Evolutionary conservation across 202 grass and related monocot species (phyloP), one percentile per base, ranked within the genome.

Genomic region (Cymbopogon flexuosus): DNA sequence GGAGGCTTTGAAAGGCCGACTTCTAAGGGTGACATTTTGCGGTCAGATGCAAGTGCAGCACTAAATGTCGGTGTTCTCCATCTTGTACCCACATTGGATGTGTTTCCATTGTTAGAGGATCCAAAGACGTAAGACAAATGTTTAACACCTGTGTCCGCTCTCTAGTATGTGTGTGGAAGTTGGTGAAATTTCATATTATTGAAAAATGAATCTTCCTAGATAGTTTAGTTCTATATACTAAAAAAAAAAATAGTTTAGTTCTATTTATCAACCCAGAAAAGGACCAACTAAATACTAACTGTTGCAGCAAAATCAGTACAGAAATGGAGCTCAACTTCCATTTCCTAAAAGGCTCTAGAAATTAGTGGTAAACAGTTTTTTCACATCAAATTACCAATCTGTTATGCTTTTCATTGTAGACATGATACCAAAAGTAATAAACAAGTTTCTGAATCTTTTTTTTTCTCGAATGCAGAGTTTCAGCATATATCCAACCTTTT

Each of bases 1-100:
- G 95, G 95, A 89, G 95, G 95, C 16, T 98, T 98, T 86, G 95
- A 98, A 59, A 83, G 95, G 79, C 95, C 95, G 37, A 93, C 86
- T 68, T 87, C 95, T 27, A 92, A 90, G 85, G 95, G 95, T 3
- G 86, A 79, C 47, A 89, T 87, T 80, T 94, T 98, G 76, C 90
- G 92, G 31, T 94, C 95, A 79, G 95, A 98, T 88, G 85, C 95
- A 79, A 98, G 95, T 86, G 92, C 92, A 73, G 79, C 91, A 62
- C 60, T 98, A 73, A 98, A 89, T 91, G 81, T 98, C 67, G 95
- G 95, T 39, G 95, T 98, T 82, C 92, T 98, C 69, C 95, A 98
- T 91, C 91, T 98, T 77, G 92, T 91, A 49, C 95, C 95, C 43
- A 91, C 95, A 79, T 75, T 98, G 81, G 95, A 98, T 68, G 95